A percentile compares a stretch with the other conserved stretches of the same genome.
Conservation (phyloP, 208 protist genomes). For the Acanthamoeba royreba region DNA sequence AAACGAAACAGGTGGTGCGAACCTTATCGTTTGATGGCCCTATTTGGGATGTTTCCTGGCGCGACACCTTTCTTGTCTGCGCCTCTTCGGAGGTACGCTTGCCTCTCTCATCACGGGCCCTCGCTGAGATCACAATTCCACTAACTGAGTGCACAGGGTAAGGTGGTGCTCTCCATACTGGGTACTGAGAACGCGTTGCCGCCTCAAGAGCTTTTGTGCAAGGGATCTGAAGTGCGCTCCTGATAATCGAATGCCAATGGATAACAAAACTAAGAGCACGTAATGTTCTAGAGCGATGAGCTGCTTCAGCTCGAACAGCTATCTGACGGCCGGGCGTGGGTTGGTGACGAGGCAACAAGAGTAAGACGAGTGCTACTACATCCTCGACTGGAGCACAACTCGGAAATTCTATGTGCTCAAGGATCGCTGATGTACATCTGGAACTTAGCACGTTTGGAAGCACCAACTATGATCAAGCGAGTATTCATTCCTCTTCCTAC, state of each 20-base stretch:
- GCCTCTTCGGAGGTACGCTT: background rate
- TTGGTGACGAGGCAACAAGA: background rate
- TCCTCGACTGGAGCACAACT: background rate
- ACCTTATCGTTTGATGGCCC: background rate
- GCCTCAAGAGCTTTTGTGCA: background rate
- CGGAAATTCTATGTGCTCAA: background rate
- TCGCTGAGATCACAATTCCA: background rate
- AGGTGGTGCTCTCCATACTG: background rate
- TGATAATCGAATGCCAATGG: too few species aligned
- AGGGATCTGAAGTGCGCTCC: background rate
- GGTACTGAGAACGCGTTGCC: background rate
- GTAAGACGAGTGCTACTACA: background rate
- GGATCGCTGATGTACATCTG: background rate
- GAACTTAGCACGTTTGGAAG: background rate
- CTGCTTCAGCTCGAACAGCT: background rate
- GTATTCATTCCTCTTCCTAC: background rate
- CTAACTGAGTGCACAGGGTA: background rate
- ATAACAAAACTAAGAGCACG: too few species aligned
- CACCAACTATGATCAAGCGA: background rate
- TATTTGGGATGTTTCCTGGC: background rate
- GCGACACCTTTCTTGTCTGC: background rate
- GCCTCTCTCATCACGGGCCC: background rate
- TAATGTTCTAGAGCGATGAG: too few species aligned
- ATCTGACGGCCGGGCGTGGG: background rate
- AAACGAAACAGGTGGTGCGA: background rate